Base-by-base conservation (phyloP, 192 early-diverging fungal species). In the Coemansia sp. region DNA sequence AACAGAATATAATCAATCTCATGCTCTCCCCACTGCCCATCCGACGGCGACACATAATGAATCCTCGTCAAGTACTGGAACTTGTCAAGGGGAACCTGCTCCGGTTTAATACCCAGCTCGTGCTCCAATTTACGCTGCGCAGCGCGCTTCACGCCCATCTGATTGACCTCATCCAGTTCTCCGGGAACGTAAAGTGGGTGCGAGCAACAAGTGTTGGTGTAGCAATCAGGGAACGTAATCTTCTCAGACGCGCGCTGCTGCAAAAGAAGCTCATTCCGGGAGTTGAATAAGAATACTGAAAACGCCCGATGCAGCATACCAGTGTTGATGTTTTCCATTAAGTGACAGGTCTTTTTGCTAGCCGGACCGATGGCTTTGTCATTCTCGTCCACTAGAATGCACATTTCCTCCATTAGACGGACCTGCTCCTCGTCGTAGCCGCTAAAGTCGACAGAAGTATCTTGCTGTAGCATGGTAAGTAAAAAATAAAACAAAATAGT, bases 1-100 rank as follows among this genome's bases (percentile, higher is more conserved):
- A 99, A 93, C 73, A 99, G 87, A 66, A 99, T 96, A 73, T 98
- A 97, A 71, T 99, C 97, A 57, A 99, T 87, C 86, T 99, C 97
- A 77, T 99, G 97, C 82, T 99, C 97, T n/a, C 97, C 97, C 97
- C 97, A 99, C 66, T 93, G 67, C 24, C 95, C 95, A 68, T 99
- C 94, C 22, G 92, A 94, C n/a, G 94, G 93, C 24, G 97, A 96
- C 70, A 96, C 67, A 78, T 99, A 99, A 71, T 99, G 97, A 61
- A 99, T 97, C 46, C 93, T 87, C 16, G 97, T 99, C 76, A 99
- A 85, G 79, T 91, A 99, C 68, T 92, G 70, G 74, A 99, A 91
- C 42, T 90, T 70, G 18, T 97, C 94, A 74, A 96, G 61, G 3
- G 92, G 92, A 11, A 98, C 91, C 74, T 96, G 88, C 63, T 86